A percentile compares a stretch with the other conserved stretches of the same genome.
phyloP scores from a whole-genome alignment of 495 filamentous ascomycete species.

The Cercophora samala region DNA sequence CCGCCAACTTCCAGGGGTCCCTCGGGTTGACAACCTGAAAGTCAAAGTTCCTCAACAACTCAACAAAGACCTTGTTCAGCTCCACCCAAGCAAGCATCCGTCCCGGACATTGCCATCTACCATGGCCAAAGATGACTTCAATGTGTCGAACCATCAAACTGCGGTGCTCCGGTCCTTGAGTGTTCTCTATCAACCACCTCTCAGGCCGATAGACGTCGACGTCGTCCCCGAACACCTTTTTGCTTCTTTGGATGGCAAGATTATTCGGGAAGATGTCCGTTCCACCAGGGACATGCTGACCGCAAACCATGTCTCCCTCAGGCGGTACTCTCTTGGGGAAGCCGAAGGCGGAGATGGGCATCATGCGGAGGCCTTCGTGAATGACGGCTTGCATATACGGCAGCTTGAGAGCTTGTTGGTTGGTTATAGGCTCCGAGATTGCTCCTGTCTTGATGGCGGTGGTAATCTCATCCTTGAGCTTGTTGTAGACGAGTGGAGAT shows the following conservation, averaged over 20 bases:
- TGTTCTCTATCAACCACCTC: background rate
- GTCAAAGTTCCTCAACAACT: slow-evolving; percentile 20
- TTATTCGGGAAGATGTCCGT: background rate
- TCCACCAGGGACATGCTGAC: background rate
- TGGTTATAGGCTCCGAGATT: background rate
- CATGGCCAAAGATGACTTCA: background rate
- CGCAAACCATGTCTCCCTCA: background rate
- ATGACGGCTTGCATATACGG: background rate
- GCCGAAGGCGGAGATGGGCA: background rate
- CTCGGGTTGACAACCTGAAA: background rate
- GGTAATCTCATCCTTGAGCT: background rate
- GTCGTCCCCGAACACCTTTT: background rate
- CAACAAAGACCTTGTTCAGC: slow-evolving; percentile 1
- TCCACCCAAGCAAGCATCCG: slow-evolving; percentile 3
- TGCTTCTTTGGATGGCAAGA: background rate
- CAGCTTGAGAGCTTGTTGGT: background rate
- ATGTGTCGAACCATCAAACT: background rate
- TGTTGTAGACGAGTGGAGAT: background rate
- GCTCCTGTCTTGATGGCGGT: background rate
- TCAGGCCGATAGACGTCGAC: background rate
- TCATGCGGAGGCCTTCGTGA: background rate
- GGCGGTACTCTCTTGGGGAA: background rate
- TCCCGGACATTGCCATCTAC: background rate
- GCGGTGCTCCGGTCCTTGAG: background rate
- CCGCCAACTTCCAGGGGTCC: background rate